Evolutionary conservation across 1,139 yeast species (phyloP), one percentile per base, ranked within the genome.

Genomic region (Protomyces macrosporus): DNA sequence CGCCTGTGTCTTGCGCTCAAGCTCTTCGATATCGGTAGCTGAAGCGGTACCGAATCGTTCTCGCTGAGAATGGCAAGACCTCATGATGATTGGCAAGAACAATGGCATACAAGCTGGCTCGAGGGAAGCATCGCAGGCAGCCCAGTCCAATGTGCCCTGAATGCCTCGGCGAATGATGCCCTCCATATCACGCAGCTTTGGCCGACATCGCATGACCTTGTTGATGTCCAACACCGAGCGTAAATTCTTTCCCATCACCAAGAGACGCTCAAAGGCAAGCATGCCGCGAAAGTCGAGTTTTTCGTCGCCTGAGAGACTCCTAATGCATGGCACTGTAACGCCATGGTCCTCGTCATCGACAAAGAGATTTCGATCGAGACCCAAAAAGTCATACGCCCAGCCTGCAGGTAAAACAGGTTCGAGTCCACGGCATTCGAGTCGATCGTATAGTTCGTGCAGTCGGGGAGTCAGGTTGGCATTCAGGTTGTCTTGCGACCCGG

Each of bases 381-480:
- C 57, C 12, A 42, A 56, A 42, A 62, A 62, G 45, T 55, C 65
- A 45, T 45, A 51, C n/a, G 56, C 53, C 65, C 65, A 62, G 4
- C 62, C 56, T 14, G 56, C 48, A n/a, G 65, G 65, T 33, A 62
- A 56, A 16, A 62, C 36, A 9, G 65, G 56, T n/a, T 62, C 58
- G 6, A 37, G 36, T 3, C 61, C 65, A 10, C 65, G 45, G 16
- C 45, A 45, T 33, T 62, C 52, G 10, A 62, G 32, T 14, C 65
- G 30, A 12, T 53, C 36, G 14, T 36, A 51, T 12, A 62, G 54
- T 10, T 50, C 32, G 9, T 45, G 33, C 34, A 62, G 45, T 42
- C 61, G 12, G 33, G 60, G 56, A 14, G 63, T 33, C 9, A 62
- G 42, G 23, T 23, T 2, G 23, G 23, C 23, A 23, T 2, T 23